Percentiles rank a stretch among this genome's conserved stretches.
These are phyloP conservation scores for Patellifolia procumbens DNA, from an alignment of 179 eudicot genomes.

Conservation along the genomic window DNA sequence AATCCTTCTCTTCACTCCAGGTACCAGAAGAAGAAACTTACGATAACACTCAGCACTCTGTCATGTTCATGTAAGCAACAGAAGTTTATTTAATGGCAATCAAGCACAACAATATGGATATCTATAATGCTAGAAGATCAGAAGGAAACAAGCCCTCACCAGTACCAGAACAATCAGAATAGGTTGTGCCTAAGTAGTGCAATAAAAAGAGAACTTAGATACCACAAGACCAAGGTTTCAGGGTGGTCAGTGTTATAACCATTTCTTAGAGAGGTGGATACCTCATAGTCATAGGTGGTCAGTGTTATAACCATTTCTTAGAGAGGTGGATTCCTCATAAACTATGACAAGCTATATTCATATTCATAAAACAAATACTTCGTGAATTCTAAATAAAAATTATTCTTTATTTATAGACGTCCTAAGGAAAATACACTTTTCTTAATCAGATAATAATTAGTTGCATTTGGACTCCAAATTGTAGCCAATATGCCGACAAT, in stretches of 20 bases:
- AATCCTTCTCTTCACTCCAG: not conserved
- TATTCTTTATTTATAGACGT: not conserved
- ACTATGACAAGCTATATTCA: not conserved
- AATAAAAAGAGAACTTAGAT: not conserved
- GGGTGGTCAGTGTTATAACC: not conserved
- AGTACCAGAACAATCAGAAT: not conserved
- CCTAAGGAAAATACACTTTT: not conserved
- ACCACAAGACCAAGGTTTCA: not conserved
- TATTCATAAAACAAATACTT: not conserved
- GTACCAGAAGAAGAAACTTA: not conserved
- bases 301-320: no score
- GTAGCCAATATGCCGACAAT: not conserved
- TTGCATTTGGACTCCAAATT: not conserved
- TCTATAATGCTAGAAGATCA: not conserved
- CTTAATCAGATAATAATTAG: not conserved
- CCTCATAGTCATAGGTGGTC: no score
- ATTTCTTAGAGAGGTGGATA: not conserved
- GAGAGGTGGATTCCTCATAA: not conserved
- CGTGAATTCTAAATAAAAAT: not conserved
- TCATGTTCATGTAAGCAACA: no score
- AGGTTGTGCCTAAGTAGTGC: not conserved
- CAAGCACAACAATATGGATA: not conserved
- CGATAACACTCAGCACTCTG: not conserved
- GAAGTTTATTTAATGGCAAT: not conserved
- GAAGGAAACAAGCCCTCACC: not conserved